Evolutionary conservation across 768 basidiomycete species (phyloP).

Genomic region (Pisolithus sp.): DNA sequence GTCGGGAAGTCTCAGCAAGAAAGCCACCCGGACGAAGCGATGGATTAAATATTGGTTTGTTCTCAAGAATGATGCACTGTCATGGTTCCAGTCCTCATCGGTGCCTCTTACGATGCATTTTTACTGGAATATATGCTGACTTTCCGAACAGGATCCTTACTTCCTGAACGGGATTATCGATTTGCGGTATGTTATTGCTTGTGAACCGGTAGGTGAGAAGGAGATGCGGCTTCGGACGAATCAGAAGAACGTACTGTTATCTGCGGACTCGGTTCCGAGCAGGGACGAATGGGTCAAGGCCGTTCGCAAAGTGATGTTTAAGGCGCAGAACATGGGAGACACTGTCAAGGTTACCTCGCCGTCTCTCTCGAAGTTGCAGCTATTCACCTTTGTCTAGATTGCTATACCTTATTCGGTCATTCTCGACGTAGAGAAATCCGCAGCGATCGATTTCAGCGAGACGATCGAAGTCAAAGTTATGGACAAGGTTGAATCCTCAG

Average conservation of each 20-base stretch:
- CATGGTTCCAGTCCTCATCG: slow-evolving; percentile 94
- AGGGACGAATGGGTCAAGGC: slow-evolving; percentile 96
- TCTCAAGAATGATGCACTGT: slow-evolving; percentile 90
- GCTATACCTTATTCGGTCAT: slow-evolving; percentile 91
- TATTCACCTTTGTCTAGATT: slow-evolving; percentile 44
- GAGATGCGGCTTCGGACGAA: slow-evolving; percentile 81
- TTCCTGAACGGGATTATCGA: slow-evolving; percentile 97
- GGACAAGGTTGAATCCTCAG: slow-evolving; percentile 70
- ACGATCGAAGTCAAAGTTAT: slow-evolving; percentile 92
- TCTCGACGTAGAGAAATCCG: slow-evolving; percentile 81
- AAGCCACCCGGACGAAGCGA: slow-evolving; percentile 80
- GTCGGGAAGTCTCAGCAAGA: slow-evolving; percentile 85
- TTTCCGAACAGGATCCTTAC: slow-evolving; percentile 74
- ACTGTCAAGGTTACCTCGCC: slow-evolving; percentile 69
- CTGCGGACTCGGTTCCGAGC: slow-evolving; percentile 75
- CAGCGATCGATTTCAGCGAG: slow-evolving; percentile 92
- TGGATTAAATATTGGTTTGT: slow-evolving; percentile 97
- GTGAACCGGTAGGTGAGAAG: slow-evolving; percentile 72
- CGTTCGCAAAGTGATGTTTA: slow-evolving; percentile 90
- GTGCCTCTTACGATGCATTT: slow-evolving; percentile 36
- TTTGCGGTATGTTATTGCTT: slow-evolving; percentile 85
- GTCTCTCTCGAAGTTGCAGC: background rate
- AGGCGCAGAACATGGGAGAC: slow-evolving; percentile 93
- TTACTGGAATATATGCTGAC: slow-evolving; percentile 4
- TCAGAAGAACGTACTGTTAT: slow-evolving; percentile 64